Evolutionary conservation across 75 land plant genomes (phyloP).

Genomic region (Pseudotsuga menziesii): DNA sequence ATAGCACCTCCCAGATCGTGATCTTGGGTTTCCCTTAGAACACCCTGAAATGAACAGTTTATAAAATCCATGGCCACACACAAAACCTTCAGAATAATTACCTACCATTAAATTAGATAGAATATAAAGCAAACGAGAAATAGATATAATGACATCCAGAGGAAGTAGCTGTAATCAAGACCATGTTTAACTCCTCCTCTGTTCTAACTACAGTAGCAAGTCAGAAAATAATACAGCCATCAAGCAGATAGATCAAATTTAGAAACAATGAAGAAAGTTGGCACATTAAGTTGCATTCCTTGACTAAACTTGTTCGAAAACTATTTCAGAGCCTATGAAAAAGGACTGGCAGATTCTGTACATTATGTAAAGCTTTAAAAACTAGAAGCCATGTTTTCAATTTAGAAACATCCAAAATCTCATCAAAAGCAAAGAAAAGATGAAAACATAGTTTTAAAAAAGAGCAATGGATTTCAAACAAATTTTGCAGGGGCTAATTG

Average conservation of each 20-base stretch:
- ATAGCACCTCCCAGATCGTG: conserved; percentile 90
- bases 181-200: background rate
- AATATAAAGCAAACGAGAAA: background rate
- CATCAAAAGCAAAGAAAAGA: too few species aligned
- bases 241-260: background rate
- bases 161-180: background rate
- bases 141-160: background rate
- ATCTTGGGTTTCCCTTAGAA: conserved; percentile 81
- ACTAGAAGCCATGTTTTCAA: too few species aligned
- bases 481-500: too few species aligned
- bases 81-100: background rate
- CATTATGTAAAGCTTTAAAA: too few species aligned
- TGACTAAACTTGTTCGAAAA: too few species aligned
- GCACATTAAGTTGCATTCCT: too few species aligned
- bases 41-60: conserved; percentile 45
- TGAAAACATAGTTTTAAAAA: too few species aligned
- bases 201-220: background rate
- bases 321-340: too few species aligned
- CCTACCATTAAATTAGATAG: background rate
- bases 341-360: too few species aligned
- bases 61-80: background rate
- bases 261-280: background rate
- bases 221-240: background rate
- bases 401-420: too few species aligned
- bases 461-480: too few species aligned